Percentiles rank a stretch among this genome's conserved stretches.
These are phyloP conservation scores for Ramaria rubella DNA, from an alignment of 768 basidiomycete species.

Conservation along the genomic window DNA sequence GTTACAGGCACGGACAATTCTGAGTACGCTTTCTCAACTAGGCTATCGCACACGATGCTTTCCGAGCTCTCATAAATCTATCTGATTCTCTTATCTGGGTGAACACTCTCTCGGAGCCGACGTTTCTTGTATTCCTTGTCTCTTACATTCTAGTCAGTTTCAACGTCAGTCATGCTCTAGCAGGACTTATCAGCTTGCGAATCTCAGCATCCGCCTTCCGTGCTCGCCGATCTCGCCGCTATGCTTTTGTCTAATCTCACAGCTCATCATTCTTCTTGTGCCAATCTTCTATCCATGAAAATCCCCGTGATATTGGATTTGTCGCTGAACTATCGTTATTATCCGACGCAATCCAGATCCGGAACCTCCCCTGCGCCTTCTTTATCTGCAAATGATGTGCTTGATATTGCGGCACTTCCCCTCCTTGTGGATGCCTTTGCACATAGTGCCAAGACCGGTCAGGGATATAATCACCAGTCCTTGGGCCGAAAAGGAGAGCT, in stretches of 20 bases:
- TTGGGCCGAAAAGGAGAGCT: slow-evolving; percentile 58
- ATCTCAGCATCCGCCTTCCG: slow-evolving; percentile 75
- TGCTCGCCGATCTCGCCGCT: slow-evolving; percentile 89
- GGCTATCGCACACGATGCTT: slow-evolving; percentile 91
- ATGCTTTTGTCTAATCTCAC: slow-evolving; percentile 97
- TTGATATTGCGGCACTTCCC: slow-evolving; percentile 60
- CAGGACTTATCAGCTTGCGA: not conserved
- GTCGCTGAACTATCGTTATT: slow-evolving; percentile 48
- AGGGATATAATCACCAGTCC: slow-evolving; percentile 41
- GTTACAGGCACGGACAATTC: slow-evolving; percentile 13
- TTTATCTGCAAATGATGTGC: slow-evolving; percentile 49
- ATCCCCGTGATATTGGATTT: slow-evolving; percentile 53
- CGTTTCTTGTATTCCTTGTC: slow-evolving; percentile 74
- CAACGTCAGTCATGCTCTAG: not conserved
- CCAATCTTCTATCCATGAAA: slow-evolving; percentile 54
- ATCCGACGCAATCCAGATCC: slow-evolving; percentile 71
- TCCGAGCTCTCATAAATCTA: slow-evolving; percentile 89
- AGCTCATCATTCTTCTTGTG: slow-evolving; percentile 61
- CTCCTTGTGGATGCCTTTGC: slow-evolving; percentile 88
- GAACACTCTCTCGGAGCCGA: slow-evolving; percentile 55
- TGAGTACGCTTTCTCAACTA: slow-evolving; percentile 24
- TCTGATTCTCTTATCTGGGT: slow-evolving; percentile 75
- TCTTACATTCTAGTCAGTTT: slow-evolving; percentile 82
- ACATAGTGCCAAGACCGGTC: slow-evolving; percentile 55
- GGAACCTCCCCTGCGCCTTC: slow-evolving; percentile 72